Evolutionary conservation across 108 stramenopile genomes (phyloP).

Genomic region (Skeletonema potamos): DNA sequence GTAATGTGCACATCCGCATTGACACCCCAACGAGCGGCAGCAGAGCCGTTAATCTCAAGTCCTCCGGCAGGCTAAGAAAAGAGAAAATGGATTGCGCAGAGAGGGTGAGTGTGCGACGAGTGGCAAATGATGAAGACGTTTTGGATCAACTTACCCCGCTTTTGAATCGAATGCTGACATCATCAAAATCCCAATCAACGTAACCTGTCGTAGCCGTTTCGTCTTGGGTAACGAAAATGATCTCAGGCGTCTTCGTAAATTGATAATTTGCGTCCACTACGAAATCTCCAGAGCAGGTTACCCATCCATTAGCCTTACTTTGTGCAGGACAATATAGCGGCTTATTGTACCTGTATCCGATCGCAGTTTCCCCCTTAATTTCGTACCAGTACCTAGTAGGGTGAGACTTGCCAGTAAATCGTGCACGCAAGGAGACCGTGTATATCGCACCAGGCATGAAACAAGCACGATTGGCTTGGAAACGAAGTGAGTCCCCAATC

Average conservation of each 20-base stretch:
- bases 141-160: conserved; percentile 27
- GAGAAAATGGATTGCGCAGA: background rate
- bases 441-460: conserved; percentile 30
- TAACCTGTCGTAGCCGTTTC: conserved; percentile 12
- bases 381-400: conserved; percentile 9
- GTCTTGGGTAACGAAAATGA: conserved; percentile 1
- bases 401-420: conserved; percentile 4
- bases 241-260: background rate
- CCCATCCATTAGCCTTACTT: conserved; percentile 23
- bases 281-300: conserved; percentile 28
- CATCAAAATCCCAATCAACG: conserved; percentile 38
- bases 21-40: conserved; percentile 33
- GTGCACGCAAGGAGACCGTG: conserved; percentile 17
- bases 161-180: conserved; percentile 38
- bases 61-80: conserved; percentile 28
- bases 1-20: conserved; percentile 62
- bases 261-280: conserved; percentile 13
- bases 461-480: conserved; percentile 25
- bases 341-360: conserved; percentile 4
- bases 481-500: background rate
- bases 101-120: background rate
- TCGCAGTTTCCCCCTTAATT: background rate
- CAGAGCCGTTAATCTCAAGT: conserved; percentile 13
- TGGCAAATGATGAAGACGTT: background rate
- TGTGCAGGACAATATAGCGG: conserved; percentile 17